These are phyloP conservation scores for Aspergillus amoenus DNA, from an alignment of 2,329 filamentous ascomycete species.

Conservation along the genomic window DNA sequence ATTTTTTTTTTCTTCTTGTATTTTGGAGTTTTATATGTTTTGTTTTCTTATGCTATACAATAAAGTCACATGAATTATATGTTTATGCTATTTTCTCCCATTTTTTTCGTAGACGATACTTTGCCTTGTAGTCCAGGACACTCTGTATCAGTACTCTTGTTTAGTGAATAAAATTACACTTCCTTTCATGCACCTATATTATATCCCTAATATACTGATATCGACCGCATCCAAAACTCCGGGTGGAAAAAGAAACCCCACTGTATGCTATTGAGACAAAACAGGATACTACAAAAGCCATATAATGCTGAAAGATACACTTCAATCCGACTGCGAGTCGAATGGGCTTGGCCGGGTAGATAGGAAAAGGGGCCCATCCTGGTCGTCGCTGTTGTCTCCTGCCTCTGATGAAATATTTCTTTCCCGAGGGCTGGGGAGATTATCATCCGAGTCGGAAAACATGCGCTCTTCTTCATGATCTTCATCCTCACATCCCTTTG, in stretches of 20 bases:
- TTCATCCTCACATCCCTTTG: too few relatives aligned
- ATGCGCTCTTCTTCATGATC: not conserved
- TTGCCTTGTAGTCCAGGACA: not conserved
- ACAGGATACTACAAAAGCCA: not conserved
- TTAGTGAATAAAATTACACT: not conserved
- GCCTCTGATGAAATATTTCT: not conserved
- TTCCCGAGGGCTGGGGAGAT: not conserved
- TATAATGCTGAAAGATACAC: not conserved
- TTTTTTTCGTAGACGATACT: not conserved
- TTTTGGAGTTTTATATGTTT: conserved; percentile 4
- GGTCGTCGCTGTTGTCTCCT: not conserved
- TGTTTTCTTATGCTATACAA: not conserved
- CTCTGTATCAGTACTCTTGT: too few relatives aligned
- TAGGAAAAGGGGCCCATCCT: not conserved
- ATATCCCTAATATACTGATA: too few relatives aligned
- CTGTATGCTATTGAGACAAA: not conserved
- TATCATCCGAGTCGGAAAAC: not conserved
- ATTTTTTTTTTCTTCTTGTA: not conserved
- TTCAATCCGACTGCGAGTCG: not conserved
- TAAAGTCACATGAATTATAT: not conserved
- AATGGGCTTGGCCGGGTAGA: not conserved
- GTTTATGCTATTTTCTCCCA: not conserved
- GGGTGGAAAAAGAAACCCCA: not conserved
- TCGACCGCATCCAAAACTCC: not conserved
- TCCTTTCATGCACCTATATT: not conserved